A percentile compares a stretch with the other conserved stretches of the same genome.
Conservation (phyloP, 23 red algal genomes). For the Gracilaria vermiculophylla region DNA sequence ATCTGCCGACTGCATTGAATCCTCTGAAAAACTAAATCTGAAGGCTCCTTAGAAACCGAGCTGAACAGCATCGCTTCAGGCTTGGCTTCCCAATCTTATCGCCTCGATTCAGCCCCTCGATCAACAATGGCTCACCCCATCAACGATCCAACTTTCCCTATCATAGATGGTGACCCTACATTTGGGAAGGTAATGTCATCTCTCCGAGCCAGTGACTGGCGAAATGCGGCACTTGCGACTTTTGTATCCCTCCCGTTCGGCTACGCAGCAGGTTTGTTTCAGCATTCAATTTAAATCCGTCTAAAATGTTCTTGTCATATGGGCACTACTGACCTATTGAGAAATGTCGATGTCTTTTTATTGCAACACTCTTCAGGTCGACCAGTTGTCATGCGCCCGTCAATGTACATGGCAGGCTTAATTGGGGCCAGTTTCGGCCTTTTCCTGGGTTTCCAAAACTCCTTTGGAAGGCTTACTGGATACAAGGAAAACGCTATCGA, state of each 20-base stretch:
- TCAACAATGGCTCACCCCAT: slow-evolving; percentile 32
- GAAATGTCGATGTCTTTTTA: not conserved
- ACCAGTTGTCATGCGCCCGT: slow-evolving; percentile 52
- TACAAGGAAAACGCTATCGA: slow-evolving; percentile 42
- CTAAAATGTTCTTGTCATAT: not conserved
- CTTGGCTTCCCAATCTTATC: not conserved
- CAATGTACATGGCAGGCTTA: slow-evolving; percentile 44
- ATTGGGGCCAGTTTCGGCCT: slow-evolving; percentile 51
- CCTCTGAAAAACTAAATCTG: too few relatives aligned
- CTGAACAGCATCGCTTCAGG: not conserved
- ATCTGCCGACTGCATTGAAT: too few relatives aligned
- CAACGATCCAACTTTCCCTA: slow-evolving; percentile 36
- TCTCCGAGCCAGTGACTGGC: slow-evolving; percentile 59
- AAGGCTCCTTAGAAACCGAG: not conserved
- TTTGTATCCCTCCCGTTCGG: slow-evolving; percentile 43
- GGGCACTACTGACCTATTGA: not conserved
- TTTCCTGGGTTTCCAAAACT: slow-evolving; percentile 46
- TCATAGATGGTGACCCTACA: slow-evolving; percentile 44
- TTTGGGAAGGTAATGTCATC: slow-evolving; percentile 50
- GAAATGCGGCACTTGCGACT: slow-evolving; percentile 44
- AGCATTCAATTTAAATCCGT: not conserved
- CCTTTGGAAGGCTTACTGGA: slow-evolving; percentile 52
- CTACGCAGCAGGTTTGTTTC: slow-evolving; percentile 58
- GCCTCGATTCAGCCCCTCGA: not conserved
- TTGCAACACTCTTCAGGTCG: slow-evolving; percentile 14